phyloP scores from a whole-genome alignment of 2,329 filamentous ascomycete species.

The Neopestalotiopsis sp. region DNA sequence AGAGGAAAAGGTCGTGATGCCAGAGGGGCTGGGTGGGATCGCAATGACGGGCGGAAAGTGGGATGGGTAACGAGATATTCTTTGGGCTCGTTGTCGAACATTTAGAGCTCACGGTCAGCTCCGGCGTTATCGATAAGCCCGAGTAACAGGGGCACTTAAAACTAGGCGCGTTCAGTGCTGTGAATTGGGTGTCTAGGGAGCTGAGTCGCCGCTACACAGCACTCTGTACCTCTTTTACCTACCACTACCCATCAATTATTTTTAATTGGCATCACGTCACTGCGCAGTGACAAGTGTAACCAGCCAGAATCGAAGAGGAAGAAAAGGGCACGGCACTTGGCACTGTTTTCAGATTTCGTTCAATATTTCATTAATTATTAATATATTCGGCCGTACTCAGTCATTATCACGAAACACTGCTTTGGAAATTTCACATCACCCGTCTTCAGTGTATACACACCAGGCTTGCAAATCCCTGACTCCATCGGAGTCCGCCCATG shows the following conservation, averaged over 20 bases:
- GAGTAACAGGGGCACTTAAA: background rate
- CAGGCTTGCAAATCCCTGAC: constrained; percentile 55
- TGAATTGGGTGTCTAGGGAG: too few species aligned
- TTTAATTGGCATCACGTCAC: background rate
- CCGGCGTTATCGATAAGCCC: constrained; percentile 12
- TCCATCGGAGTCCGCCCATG: constrained; percentile 80
- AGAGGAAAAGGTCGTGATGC: background rate
- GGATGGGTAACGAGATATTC: constrained; percentile 6
- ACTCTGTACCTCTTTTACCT: too few species aligned
- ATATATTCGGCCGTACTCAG: background rate
- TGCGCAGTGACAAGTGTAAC: background rate
- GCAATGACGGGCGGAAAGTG: constrained; percentile 10
- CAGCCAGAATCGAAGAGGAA: background rate
- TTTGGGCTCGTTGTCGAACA: constrained; percentile 10
- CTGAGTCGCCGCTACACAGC: too few species aligned
- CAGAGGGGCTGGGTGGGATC: background rate
- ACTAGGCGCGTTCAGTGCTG: too few species aligned
- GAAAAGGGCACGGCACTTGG: background rate
- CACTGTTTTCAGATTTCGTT: background rate
- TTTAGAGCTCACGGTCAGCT: constrained; percentile 10
- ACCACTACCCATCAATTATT: too few species aligned
- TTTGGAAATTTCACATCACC: background rate
- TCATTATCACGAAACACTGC: background rate
- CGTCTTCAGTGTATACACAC: constrained; percentile 36
- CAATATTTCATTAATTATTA: background rate